Evolutionary conservation across 1,284 basidiomycete species (phyloP), one percentile per base, ranked within the genome.

Genomic region (Microbotryomycetes sp.): DNA sequence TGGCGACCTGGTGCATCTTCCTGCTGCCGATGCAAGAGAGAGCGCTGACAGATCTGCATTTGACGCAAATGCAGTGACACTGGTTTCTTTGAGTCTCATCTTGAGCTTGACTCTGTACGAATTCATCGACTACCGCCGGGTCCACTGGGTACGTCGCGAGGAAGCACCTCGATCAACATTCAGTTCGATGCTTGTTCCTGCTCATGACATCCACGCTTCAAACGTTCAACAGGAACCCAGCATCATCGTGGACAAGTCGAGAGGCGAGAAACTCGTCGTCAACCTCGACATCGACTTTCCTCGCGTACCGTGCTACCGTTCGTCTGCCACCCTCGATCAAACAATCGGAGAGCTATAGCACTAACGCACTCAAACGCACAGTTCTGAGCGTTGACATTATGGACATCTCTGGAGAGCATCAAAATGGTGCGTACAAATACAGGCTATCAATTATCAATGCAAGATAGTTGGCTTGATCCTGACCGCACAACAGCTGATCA

Each of bases 401-500:
- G 89, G 96, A 99, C 75, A 96, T 98, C 65, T 91, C 88, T 60
- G 96, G 96, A 29, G 94, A 97, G 79, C 85, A 88, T 49, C 92
- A 96, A 74, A 82, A 86, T 64, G 73, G 73, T 74, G 4, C 25
- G 62, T 36, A n/a, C n/a, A n/a, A n/a, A n/a, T n/a, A n/a, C n/a
- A n/a, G n/a, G n/a, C n/a, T n/a, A n/a, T n/a, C n/a, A n/a, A n/a
- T n/a, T n/a, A n/a, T n/a, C n/a, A n/a, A n/a, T 19, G 19, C 36
- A 42, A 42, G 36, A 42, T 42, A 9, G 36, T 12, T 6, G 56
- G 16, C 9, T 16, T n/a, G 49, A 22, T 50, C 32, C 32, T 22
- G 47, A 47, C 31, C n/a, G 6, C n/a, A 6, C 7, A 26, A 14
- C 49, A 46, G 26, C 56, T 52, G 9, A 31, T 29, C 14, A 30